Evolutionary conservation across 768 basidiomycete species (phyloP).

Genomic region (Tremella yokohamensis): DNA sequence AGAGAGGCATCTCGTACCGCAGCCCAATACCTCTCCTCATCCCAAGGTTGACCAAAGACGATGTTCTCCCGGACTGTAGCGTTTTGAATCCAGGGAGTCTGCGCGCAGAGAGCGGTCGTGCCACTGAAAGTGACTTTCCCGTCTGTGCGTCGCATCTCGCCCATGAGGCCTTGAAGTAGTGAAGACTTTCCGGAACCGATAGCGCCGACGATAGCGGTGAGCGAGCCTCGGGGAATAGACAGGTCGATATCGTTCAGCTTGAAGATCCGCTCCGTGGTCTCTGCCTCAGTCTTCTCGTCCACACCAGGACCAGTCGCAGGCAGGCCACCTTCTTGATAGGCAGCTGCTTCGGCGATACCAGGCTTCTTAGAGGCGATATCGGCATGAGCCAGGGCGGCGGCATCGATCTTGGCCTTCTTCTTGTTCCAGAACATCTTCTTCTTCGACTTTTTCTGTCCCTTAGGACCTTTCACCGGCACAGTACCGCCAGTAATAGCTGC

Average conservation of each 20-base stretch:
- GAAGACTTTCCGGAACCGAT: slow-evolving; percentile 58
- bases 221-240: slow-evolving; percentile 67
- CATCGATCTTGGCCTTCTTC: slow-evolving; percentile 39
- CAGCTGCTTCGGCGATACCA: slow-evolving; percentile 30
- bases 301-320: slow-evolving; percentile 14
- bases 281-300: slow-evolving; percentile 15
- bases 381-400: slow-evolving; percentile 33
- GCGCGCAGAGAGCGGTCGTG: slow-evolving; percentile 73
- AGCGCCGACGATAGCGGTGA: slow-evolving; percentile 79
- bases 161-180: slow-evolving; percentile 50
- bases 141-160: slow-evolving; percentile 69
- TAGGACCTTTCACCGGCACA: neutral
- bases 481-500: slow-evolving; percentile 21
- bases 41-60: slow-evolving; percentile 77
- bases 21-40: slow-evolving; percentile 76
- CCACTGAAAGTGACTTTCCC: slow-evolving; percentile 72
- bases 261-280: slow-evolving; percentile 55
- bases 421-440: slow-evolving; percentile 28
- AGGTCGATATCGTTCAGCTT: slow-evolving; percentile 64
- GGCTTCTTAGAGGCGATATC: slow-evolving; percentile 35
- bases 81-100: slow-evolving; percentile 83
- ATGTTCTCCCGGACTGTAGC: slow-evolving; percentile 84
- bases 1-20: slow-evolving; percentile 73
- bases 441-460: slow-evolving; percentile 19
- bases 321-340: slow-evolving; percentile 24